phyloP scores from a whole-genome alignment of 2,329 filamentous ascomycete genomes.

The Volutella citrinella region DNA sequence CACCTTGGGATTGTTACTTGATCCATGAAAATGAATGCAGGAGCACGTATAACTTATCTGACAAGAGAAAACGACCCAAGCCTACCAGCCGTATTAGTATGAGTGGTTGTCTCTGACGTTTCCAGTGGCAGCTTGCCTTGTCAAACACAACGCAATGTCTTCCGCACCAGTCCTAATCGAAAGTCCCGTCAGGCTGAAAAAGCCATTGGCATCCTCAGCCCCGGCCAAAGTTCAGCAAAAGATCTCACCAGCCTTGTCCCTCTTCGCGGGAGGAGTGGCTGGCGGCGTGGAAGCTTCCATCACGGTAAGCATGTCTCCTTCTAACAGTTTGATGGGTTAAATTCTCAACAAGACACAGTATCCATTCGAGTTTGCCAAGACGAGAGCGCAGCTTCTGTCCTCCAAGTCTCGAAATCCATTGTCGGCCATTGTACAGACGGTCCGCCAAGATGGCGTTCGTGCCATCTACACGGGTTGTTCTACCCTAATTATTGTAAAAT shows the following conservation, averaged over 20 bases:
- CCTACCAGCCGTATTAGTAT: no score
- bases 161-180: constrained; percentile 3
- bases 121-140: no score
- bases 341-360: no score
- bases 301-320: constrained; percentile 36
- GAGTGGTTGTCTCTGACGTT: no score
- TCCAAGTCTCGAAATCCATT: constrained; percentile 58
- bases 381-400: constrained; percentile 51
- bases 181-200: neutral
- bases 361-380: constrained; percentile 68
- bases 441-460: constrained; percentile 51
- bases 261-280: constrained; percentile 48
- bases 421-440: constrained; percentile 51
- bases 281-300: constrained; percentile 50
- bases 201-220: no score
- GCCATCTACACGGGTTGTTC: constrained; percentile 63
- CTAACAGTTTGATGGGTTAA: no score
- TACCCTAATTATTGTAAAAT: constrained; percentile 47
- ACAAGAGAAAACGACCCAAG: no score
- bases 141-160: no score
- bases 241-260: constrained; percentile 40
- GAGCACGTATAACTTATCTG: no score
- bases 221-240: constrained; percentile 9
- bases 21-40: no score
- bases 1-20: no score